Percentiles rank a stretch among this genome's conserved stretches.
Evolutionary conservation across 768 basidiomycete species (phyloP).

Genomic region (Candolleomyces efflorescens): DNA sequence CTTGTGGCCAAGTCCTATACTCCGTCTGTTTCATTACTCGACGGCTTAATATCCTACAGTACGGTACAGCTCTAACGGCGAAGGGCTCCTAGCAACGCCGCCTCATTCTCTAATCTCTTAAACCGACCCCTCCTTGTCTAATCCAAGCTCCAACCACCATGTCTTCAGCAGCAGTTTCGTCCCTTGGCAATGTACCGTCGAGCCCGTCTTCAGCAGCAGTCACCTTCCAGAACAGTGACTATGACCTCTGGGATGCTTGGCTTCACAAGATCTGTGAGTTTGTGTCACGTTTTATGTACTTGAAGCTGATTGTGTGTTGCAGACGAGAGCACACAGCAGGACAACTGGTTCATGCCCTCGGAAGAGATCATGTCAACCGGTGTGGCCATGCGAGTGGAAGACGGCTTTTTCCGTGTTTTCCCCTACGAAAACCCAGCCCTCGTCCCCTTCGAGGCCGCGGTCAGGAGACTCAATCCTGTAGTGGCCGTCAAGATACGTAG

Average conservation of each 20-base stretch:
- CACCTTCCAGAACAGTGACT: conserved; percentile 57
- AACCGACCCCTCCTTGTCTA: conserved; percentile 7
- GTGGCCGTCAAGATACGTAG: conserved; percentile 77
- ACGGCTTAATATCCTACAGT: conserved; percentile 6
- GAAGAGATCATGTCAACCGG: conserved; percentile 69
- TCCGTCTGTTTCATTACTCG: neutral
- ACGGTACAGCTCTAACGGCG: neutral
- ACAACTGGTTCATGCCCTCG: conserved; percentile 80
- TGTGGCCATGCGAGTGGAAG: conserved; percentile 65
- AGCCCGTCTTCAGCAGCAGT: conserved; percentile 21
- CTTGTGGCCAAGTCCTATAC: neutral
- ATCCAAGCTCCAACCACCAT: conserved; percentile 1
- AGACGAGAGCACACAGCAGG: conserved; percentile 56
- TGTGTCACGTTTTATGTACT: neutral
- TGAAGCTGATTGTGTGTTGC: conserved; percentile 14
- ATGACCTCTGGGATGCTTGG: conserved; percentile 75
- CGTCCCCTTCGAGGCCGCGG: conserved; percentile 74
- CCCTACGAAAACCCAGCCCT: conserved; percentile 77
- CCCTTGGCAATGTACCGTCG: neutral
- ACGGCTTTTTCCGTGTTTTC: conserved; percentile 71
- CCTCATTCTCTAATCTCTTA: neutral
- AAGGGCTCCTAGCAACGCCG: neutral
- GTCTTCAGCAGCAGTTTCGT: conserved; percentile 7
- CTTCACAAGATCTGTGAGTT: conserved; percentile 68
- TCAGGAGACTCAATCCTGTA: conserved; percentile 73